Evolutionary conservation across 352 stramenopile species (phyloP).

Genomic region (Phytophthora meadii): DNA sequence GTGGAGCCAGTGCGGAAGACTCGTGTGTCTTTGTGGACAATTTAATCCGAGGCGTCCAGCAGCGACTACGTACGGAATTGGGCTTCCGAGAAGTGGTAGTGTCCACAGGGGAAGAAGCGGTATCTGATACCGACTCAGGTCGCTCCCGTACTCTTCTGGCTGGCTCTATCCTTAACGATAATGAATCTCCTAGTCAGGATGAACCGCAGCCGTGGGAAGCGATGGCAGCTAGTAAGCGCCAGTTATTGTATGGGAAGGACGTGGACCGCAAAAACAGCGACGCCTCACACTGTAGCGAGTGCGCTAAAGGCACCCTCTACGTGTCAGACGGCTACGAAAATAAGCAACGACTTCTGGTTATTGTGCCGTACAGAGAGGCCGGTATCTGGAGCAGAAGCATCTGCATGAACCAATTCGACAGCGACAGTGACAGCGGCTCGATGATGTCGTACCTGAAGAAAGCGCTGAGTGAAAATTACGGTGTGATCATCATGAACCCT

Average conservation of each 20-base stretch:
- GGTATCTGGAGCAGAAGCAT: constrained; percentile 89
- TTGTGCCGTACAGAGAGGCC: constrained; percentile 85
- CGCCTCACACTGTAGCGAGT: constrained; percentile 53
- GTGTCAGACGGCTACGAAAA: constrained; percentile 66
- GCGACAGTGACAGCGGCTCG: constrained; percentile 66
- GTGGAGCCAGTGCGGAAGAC: constrained; percentile 54
- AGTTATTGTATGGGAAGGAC: constrained; percentile 38
- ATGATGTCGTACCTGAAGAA: constrained; percentile 88
- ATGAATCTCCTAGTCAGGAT: constrained; percentile 21
- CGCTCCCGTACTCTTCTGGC: constrained; percentile 26
- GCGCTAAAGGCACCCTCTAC: constrained; percentile 73
- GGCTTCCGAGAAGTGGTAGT: constrained; percentile 75
- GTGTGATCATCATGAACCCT: constrained; percentile 85
- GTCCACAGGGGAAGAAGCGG: constrained; percentile 55
- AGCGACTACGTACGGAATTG: constrained; percentile 63
- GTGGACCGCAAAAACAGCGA: constrained; percentile 37
- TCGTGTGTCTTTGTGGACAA: constrained; percentile 67
- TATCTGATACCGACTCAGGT: constrained; percentile 33
- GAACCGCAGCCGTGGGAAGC: constrained; percentile 34
- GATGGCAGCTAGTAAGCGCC: constrained; percentile 33
- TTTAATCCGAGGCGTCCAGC: constrained; percentile 72
- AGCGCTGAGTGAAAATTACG: constrained; percentile 81
- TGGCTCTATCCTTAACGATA: constrained; percentile 22
- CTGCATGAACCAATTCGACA: constrained; percentile 73
- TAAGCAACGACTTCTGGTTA: constrained; percentile 77